Evolutionary conservation across 2,329 filamentous ascomycete species (phyloP).

Genomic region (Fusarium pseudocircinatum): DNA sequence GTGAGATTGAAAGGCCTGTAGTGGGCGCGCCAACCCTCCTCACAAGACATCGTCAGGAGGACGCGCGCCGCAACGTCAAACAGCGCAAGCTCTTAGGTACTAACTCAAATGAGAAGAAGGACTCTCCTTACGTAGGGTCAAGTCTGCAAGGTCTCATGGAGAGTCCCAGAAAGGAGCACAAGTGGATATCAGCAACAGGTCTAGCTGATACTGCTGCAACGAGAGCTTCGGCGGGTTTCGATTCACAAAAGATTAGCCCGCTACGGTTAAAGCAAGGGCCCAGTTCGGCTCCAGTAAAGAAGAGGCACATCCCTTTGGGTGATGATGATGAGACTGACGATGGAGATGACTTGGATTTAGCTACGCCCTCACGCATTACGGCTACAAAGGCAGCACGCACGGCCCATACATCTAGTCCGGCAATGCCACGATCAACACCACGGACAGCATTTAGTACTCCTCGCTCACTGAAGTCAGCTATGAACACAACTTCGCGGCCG

Average conservation of each 20-base stretch:
- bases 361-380: slow-evolving; percentile 27
- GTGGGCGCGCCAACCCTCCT: slow-evolving; percentile 49
- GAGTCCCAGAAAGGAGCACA: slow-evolving; percentile 48
- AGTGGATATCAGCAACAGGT: slow-evolving; percentile 40
- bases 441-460: slow-evolving; percentile 27
- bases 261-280: neutral
- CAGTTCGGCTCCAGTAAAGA: slow-evolving; percentile 10
- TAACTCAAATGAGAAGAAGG: neutral
- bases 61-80: slow-evolving; percentile 31
- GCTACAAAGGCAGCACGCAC: slow-evolving; percentile 7
- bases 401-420: slow-evolving; percentile 10
- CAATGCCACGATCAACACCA: slow-evolving; percentile 11
- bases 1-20: slow-evolving; percentile 62
- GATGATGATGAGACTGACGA: slow-evolving; percentile 34
- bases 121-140: slow-evolving; percentile 44
- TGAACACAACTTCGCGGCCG: slow-evolving; percentile 4
- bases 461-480: slow-evolving; percentile 4
- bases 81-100: slow-evolving; percentile 37
- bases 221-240: slow-evolving; percentile 44
- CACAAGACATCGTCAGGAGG: slow-evolving; percentile 37
- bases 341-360: slow-evolving; percentile 19
- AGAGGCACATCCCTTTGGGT: slow-evolving; percentile 11
- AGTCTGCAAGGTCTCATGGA: slow-evolving; percentile 57
- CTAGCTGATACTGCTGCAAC: slow-evolving; percentile 35
- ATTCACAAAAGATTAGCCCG: slow-evolving; percentile 32